Conservation (phyloP, 768 basidiomycete genomes). For the Suillus paluster region DNA sequence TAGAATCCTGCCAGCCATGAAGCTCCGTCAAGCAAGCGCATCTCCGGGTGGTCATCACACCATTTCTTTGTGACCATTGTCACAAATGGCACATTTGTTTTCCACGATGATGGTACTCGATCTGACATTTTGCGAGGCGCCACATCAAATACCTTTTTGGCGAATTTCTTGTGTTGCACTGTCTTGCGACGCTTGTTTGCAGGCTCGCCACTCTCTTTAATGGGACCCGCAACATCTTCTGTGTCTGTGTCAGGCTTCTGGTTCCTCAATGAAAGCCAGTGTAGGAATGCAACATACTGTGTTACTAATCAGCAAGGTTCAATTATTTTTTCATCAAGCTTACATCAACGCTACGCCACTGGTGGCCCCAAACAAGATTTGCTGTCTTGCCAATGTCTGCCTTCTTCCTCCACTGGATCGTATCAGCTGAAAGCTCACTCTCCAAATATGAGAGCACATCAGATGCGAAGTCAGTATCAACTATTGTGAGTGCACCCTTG, state of each 20-base stretch:
- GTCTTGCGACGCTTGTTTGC: not conserved
- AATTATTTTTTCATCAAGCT: too few relatives aligned
- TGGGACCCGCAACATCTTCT: too few relatives aligned
- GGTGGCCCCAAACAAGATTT: too few relatives aligned
- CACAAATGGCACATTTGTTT: not conserved
- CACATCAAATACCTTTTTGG: too few relatives aligned
- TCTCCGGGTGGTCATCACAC: not conserved
- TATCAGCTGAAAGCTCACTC: too few relatives aligned
- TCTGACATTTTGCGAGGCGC: too few relatives aligned
- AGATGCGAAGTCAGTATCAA: slow-evolving; percentile 4
- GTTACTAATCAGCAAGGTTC: too few relatives aligned
- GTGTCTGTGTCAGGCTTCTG: too few relatives aligned
- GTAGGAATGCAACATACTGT: too few relatives aligned
- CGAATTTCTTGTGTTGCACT: too few relatives aligned
- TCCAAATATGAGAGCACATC: not conserved
- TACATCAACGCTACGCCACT: too few relatives aligned
- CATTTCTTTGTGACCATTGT: not conserved
- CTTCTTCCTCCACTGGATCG: not conserved
- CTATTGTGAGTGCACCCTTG: not conserved
- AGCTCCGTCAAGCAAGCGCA: not conserved
- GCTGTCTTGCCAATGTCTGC: not conserved
- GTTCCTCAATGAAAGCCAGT: too few relatives aligned
- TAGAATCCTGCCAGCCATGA: not conserved
- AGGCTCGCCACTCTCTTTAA: not conserved
- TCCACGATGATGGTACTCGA: not conserved